Base-by-base conservation (phyloP, 129 eudicot species). In the Saussurea involucrata region DNA sequence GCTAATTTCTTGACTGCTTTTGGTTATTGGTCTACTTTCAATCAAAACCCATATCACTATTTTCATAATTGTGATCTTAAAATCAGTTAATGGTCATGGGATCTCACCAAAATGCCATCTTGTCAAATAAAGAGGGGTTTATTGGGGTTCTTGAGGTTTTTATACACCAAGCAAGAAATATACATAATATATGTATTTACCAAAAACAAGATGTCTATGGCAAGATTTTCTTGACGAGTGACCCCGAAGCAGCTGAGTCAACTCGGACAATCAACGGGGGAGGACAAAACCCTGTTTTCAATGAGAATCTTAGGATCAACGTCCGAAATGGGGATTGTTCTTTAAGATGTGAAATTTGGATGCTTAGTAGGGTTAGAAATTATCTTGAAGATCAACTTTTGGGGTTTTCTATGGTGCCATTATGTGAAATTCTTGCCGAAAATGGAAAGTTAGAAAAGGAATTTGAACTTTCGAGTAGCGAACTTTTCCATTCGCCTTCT, bases 381-480 rank as follows among this genome's bases (percentile, higher is more conserved):
- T 86, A 86, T 83, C 90, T 86, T 68, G 53, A 86, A 68, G 90
- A 86, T 79, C 90, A 86, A 75, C 83, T 86, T 79, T 76, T 86
- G 49, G 90, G 87, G 75, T 82, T 83, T 72, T 68, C 85, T 20
- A 61, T 68, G 9, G 83, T 86, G 61, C 87, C 89, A 17, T 24
- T 86, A 17, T 63, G 75, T 80, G 87, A 83, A 61, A 32, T 83
- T 7, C 27, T 83, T 28, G 68, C 58, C 21, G 75, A 68, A 66
- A 86, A 79, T 71, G 83, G 85, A 18, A 83, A 68, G 36, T 72
- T 86, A 61, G 80, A 79, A 31, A 77, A 74, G 20, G 87, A 86
- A 9, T 86, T 76, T 37, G 34, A 81, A 40, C 85, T 86, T 31
- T 83, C 80, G 1, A 42, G 78, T 8, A 83, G 82, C 46, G 89